These are phyloP conservation scores for Chloranthus sessilifolius DNA, from an alignment of 164 flowering plant species.

Conservation along the genomic window DNA sequence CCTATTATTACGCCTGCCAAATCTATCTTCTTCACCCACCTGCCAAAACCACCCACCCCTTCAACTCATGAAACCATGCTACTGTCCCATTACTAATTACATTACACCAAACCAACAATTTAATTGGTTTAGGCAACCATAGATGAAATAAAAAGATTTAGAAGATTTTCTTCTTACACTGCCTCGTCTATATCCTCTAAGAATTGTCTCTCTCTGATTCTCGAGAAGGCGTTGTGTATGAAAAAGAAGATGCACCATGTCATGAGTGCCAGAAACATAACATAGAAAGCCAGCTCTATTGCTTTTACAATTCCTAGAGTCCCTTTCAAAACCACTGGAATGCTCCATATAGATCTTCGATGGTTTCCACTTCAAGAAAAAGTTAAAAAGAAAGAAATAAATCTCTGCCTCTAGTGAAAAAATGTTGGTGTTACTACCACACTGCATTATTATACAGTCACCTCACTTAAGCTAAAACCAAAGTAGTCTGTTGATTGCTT, in stretches of 20 bases:
- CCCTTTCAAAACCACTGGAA: constrained; percentile 57
- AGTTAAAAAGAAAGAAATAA: neutral
- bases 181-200: constrained; percentile 21
- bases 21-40: constrained; percentile 57
- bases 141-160: neutral
- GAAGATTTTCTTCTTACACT: constrained; percentile 28
- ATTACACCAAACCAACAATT: too few relatives aligned
- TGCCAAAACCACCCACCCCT: too few relatives aligned
- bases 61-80: too few relatives aligned
- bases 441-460: too few relatives aligned
- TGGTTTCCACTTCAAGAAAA: neutral
- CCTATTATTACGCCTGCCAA: constrained; percentile 39
- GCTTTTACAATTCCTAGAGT: constrained; percentile 67
- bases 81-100: too few relatives aligned
- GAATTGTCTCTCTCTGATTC: constrained; percentile 17
- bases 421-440: too few relatives aligned
- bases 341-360: constrained; percentile 23
- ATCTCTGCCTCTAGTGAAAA: too few relatives aligned
- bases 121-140: neutral
- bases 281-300: constrained; percentile 45
- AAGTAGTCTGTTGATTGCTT: too few relatives aligned
- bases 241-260: constrained; percentile 54
- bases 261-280: constrained; percentile 65
- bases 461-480: too few relatives aligned
- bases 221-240: constrained; percentile 26